Conservation (phyloP, 108 stramenopile genomes). For the Thalassiosira profunda region DNA sequence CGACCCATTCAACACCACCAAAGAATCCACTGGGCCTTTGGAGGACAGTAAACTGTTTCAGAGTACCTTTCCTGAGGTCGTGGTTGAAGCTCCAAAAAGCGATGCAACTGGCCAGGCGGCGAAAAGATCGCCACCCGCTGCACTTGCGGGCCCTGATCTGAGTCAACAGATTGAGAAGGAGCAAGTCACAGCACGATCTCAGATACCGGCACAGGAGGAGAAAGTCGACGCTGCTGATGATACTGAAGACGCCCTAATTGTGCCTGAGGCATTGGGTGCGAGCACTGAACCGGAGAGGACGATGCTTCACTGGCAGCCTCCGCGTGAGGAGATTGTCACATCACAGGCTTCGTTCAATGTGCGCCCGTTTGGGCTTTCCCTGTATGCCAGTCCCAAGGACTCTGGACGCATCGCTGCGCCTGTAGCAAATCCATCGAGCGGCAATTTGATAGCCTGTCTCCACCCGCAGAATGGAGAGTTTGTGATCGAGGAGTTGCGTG, state of each 20-base stretch:
- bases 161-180: neutral
- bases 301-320: no score
- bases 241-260: neutral
- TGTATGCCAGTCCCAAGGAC: neutral
- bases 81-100: no score
- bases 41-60: no score
- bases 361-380: constrained; percentile 9
- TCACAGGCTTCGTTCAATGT: constrained; percentile 27
- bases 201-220: neutral
- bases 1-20: constrained; percentile 28
- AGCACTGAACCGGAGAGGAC: neutral
- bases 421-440: constrained; percentile 67
- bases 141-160: no score
- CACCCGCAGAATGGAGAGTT: constrained; percentile 27
- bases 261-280: neutral
- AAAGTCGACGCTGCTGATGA: neutral
- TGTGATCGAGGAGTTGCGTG: constrained; percentile 58
- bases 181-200: neutral
- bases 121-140: no score
- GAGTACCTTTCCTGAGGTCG: no score
- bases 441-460: constrained; percentile 68
- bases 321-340: constrained; percentile 4
- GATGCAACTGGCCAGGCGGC: no score
- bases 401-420: constrained; percentile 32
- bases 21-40: no score